phyloP scores from a whole-genome alignment of 306 rosid species.

The Prunus campanulata region DNA sequence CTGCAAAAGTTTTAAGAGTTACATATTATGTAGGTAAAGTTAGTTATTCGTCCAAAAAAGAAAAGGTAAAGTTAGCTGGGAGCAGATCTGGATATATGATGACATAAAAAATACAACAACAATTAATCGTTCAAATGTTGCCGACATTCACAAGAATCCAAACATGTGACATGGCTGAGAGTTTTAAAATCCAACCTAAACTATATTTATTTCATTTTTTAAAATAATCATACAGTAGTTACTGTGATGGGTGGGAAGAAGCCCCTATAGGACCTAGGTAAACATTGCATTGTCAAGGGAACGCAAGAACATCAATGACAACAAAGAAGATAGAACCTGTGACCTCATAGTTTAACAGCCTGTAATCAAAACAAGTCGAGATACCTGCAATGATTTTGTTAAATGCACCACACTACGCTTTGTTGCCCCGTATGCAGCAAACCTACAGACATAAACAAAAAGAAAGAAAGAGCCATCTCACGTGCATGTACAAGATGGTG shows the following conservation, averaged over 20 bases:
- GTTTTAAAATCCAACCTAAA: too few relatives aligned
- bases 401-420: constrained; percentile 96
- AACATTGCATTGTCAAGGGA: background rate
- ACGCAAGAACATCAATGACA: background rate
- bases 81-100: background rate
- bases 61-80: background rate
- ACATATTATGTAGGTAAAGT: background rate
- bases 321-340: background rate
- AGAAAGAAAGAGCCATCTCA: constrained; percentile 3
- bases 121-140: background rate
- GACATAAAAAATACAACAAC: background rate
- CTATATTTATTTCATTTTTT: too few relatives aligned
- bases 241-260: background rate
- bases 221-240: too few relatives aligned
- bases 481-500: background rate
- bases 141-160: too few relatives aligned
- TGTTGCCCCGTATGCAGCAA: constrained; percentile 99
- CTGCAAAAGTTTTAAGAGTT: constrained; percentile 44
- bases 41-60: too few relatives aligned
- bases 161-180: too few relatives aligned
- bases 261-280: background rate
- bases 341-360: background rate
- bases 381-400: constrained; percentile 91
- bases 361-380: background rate
- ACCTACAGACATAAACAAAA: constrained; percentile 42